phyloP scores from a whole-genome alignment of 2,329 filamentous ascomycete genomes.

The Lasiodiplodia theobromae region DNA sequence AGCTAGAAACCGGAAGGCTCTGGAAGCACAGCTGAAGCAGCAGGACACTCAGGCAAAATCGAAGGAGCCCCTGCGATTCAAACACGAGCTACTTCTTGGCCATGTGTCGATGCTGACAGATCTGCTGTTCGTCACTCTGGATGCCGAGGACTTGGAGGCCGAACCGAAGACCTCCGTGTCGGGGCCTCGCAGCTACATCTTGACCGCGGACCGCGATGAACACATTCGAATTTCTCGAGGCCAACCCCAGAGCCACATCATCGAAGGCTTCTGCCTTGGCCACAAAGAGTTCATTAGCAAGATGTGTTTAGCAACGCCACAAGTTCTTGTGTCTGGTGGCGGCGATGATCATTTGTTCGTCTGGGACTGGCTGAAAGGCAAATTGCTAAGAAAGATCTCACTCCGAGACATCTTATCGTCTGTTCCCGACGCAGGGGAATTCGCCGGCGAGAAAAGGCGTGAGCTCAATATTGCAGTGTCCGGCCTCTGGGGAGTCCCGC shows the following conservation, averaged over 20 bases:
- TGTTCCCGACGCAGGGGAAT: constrained; percentile 17
- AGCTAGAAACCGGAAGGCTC: constrained; percentile 63
- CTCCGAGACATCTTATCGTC: constrained; percentile 35
- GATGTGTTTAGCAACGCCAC: constrained; percentile 69
- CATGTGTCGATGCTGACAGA: constrained; percentile 96
- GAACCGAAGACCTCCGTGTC: constrained; percentile 8
- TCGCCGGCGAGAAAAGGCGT: constrained; percentile 31
- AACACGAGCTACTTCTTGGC: constrained; percentile 80
- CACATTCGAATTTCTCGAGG: constrained; percentile 90
- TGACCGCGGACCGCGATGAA: constrained; percentile 75
- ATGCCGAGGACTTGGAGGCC: constrained; percentile 48
- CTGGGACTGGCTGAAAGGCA: constrained; percentile 78
- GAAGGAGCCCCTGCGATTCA: constrained; percentile 65
- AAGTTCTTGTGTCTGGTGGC: constrained; percentile 82
- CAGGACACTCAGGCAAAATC: constrained; percentile 52
- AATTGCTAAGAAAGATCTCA: constrained; percentile 62
- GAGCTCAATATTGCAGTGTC: constrained; percentile 55
- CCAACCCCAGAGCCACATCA: constrained; percentile 82
- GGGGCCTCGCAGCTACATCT: constrained; percentile 62
- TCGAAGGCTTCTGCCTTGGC: constrained; percentile 87
- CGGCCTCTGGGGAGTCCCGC: constrained; percentile 57
- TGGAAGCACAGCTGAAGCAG: constrained; percentile 63
- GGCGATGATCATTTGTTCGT: constrained; percentile 80
- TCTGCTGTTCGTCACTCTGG: constrained; percentile 63
- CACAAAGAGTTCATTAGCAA: constrained; percentile 85